phyloP scores from a whole-genome alignment of 441 rosid genomes.

The Croton laevigatus region DNA sequence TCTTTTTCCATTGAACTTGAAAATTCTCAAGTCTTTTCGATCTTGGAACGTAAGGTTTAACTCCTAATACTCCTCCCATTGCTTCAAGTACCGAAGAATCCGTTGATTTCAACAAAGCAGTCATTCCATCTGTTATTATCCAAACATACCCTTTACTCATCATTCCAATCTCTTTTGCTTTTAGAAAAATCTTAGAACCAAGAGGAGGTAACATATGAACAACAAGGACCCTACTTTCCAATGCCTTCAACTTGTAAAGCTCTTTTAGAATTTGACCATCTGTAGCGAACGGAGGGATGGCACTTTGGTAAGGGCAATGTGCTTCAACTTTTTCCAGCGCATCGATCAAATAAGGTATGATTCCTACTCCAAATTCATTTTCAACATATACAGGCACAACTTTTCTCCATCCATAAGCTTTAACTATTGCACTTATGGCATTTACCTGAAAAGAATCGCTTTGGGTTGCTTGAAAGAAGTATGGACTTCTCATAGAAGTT shows the following conservation, averaged over 20 bases:
- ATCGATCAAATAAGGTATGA: slow-evolving; percentile 45
- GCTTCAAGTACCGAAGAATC: slow-evolving; percentile 16
- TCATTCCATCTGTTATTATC: slow-evolving; percentile 51
- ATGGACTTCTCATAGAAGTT: slow-evolving; percentile 36
- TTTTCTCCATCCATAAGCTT: slow-evolving; percentile 55
- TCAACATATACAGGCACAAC: slow-evolving; percentile 21
- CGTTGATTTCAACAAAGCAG: slow-evolving; percentile 15
- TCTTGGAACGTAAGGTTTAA: slow-evolving; percentile 32
- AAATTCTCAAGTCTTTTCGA: slow-evolving; percentile 28
- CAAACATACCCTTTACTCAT: slow-evolving; percentile 53
- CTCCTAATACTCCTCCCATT: slow-evolving; percentile 53
- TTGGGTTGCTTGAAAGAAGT: slow-evolving; percentile 47
- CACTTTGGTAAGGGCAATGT: slow-evolving; percentile 38
- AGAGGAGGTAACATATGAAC: slow-evolving; percentile 49
- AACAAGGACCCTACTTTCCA: slow-evolving; percentile 54
- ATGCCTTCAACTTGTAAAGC: slow-evolving; percentile 50
- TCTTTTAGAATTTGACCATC: slow-evolving; percentile 42
- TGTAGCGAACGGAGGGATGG: slow-evolving; percentile 31
- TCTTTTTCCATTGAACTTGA: slow-evolving; percentile 29
- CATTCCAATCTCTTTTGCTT: slow-evolving; percentile 54
- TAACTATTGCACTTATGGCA: slow-evolving; percentile 45
- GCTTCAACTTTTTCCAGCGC: slow-evolving; percentile 40
- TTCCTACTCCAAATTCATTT: slow-evolving; percentile 44
- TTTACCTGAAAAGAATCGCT: slow-evolving; percentile 45
- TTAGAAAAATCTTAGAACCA: slow-evolving; percentile 41